These are phyloP conservation scores for Zymoseptoria tritici DNA, from an alignment of 2,329 filamentous ascomycete genomes.

Conservation along the genomic window DNA sequence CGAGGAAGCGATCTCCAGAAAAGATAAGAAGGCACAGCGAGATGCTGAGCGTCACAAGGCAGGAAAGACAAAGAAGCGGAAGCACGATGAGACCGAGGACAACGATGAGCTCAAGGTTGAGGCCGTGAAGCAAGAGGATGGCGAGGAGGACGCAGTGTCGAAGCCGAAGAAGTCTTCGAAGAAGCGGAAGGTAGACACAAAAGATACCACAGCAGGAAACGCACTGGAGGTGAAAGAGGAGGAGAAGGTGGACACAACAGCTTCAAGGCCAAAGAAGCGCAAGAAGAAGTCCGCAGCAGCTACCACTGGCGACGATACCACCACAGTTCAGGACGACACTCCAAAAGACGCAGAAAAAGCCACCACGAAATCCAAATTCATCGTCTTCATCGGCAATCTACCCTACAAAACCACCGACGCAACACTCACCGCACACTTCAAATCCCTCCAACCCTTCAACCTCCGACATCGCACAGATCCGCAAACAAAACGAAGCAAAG, in stretches of 20 bases:
- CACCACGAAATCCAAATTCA: conserved; percentile 54
- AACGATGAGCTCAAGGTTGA: conserved; percentile 5
- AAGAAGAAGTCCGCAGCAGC: conserved; percentile 12
- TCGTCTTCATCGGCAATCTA: conserved; percentile 81
- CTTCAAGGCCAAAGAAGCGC: conserved; percentile 10
- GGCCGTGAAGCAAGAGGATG: conserved; percentile 4
- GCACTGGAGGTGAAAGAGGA: conserved; percentile 17
- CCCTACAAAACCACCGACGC: conserved; percentile 72
- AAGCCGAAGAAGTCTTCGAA: conserved; percentile 14
- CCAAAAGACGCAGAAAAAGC: conserved; percentile 1
- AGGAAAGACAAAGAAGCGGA: conserved; percentile 31
- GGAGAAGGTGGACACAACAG: neutral
- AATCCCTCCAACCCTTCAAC: conserved; percentile 60
- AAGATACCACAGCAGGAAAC: conserved; percentile 2
- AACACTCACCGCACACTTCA: conserved; percentile 67
- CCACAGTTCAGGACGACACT: conserved; percentile 7
- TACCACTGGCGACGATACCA: neutral
- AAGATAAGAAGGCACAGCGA: conserved; percentile 31
- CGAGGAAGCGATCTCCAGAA: conserved; percentile 17
- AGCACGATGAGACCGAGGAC: conserved; percentile 20
- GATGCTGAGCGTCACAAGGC: conserved; percentile 30
- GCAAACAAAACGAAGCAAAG: conserved; percentile 58
- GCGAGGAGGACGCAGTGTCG: conserved; percentile 11
- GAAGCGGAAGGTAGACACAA: conserved; percentile 6
- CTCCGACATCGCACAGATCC: conserved; percentile 69